A percentile compares a stretch with the other conserved stretches of the same genome.
These are phyloP conservation scores for Aspergillus calidoustus DNA, from an alignment of 2,329 filamentous ascomycete species.

Conservation along the genomic window DNA sequence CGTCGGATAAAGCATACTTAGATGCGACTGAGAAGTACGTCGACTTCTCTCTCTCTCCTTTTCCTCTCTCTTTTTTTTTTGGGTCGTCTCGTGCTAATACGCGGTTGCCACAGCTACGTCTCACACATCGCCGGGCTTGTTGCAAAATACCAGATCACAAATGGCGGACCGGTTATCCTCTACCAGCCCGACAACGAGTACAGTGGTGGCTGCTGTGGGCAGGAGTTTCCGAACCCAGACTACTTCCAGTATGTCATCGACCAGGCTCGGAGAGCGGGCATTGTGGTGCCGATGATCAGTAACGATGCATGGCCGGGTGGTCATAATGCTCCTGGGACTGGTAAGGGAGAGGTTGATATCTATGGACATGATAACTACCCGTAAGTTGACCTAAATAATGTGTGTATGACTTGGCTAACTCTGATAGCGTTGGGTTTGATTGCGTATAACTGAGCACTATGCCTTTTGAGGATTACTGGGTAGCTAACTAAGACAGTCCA, in stretches of 20 bases:
- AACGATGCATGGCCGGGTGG: constrained; percentile 70
- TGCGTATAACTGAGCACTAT: constrained; percentile 30
- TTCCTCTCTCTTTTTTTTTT: no score
- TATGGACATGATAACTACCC: constrained; percentile 71
- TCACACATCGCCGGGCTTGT: constrained; percentile 67
- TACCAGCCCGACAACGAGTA: constrained; percentile 86
- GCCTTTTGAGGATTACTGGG: no score
- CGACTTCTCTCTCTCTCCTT: no score
- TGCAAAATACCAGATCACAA: constrained; percentile 77
- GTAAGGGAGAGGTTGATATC: constrained; percentile 62
- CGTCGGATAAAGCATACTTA: constrained; percentile 64
- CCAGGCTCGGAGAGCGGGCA: constrained; percentile 68
- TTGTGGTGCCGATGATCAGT: constrained; percentile 74
- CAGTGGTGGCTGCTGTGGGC: constrained; percentile 53
- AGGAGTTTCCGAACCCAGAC: constrained; percentile 66
- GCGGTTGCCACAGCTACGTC: constrained; percentile 56
- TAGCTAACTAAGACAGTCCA: constrained; percentile 41
- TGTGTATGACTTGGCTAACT: constrained; percentile 6
- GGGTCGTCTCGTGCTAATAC: constrained; percentile 14
- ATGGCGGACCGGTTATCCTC: constrained; percentile 78
- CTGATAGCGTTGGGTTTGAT: constrained; percentile 43
- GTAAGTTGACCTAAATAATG: constrained; percentile 21
- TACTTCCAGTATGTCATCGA: constrained; percentile 75
- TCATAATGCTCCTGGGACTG: constrained; percentile 67
- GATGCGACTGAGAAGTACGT: constrained; percentile 67